Evolutionary conservation across 2,329 filamentous ascomycete genomes (phyloP), one percentile per base, ranked within the genome.

Genomic region (Diplodia sapinea): DNA sequence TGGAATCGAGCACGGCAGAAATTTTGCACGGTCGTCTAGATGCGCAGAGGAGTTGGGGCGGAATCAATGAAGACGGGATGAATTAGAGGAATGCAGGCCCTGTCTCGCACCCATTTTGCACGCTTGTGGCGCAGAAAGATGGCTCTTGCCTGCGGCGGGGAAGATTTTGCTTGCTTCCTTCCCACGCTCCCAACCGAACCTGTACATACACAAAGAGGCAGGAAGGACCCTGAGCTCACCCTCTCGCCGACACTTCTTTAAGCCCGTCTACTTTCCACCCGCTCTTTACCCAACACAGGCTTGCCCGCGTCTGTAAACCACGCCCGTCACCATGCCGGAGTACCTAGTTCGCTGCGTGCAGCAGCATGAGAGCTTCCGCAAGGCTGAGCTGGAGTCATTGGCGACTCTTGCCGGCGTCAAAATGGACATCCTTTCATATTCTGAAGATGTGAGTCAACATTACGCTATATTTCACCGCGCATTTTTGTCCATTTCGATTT

Each of bases 331-430:
- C 47, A 59, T 43, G 47, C 54, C 49, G 88, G 88, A 96, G 70
- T 98, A 92, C 75, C 85, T 99, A 69, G 89, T 99, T 71, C 91
- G 94, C 73, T 93, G 98, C 77, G 91, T 90, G 54, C 95, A 98
- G 79, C 84, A 87, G 68, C 94, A 98, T 78, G 93, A 97, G 82
- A 90, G 88, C n/a, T 99, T 99, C 77, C 90, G 94, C 49, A 84
- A 88, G 67, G 88, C 94, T 3, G 95, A 99, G 79, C 86, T 97
- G 15, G 83, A 94, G 74, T 89, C 95, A 29, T 83, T 99, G 23
- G 93, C 93, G 4, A 82, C 87, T 11, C 77, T 94, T 5, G 86
- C 89, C 67, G 84, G 84, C 11, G 82, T 95, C 43, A 79, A 89
- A 29, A 76, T 97, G 64, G 85, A 91, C 71, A 85, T 97, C 69